Percentiles rank a stretch among this genome's conserved stretches.
phyloP scores from a whole-genome alignment of 1,284 basidiomycete genomes.

The Agroathelia rolfsii region DNA sequence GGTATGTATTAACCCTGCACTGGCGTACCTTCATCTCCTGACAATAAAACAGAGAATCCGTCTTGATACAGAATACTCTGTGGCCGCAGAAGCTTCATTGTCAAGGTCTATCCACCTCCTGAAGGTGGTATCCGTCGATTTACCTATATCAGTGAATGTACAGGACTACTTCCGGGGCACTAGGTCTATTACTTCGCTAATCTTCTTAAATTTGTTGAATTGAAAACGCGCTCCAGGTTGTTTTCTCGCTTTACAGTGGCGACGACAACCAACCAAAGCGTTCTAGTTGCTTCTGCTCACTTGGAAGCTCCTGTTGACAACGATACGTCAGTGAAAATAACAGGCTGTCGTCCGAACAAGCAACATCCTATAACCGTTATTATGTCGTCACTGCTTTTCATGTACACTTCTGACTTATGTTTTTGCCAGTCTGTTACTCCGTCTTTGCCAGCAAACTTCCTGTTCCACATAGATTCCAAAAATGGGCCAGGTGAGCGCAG shows the following conservation, averaged over 20 bases:
- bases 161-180: slow-evolving; percentile 78
- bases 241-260: slow-evolving; percentile 77
- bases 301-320: slow-evolving; percentile 35
- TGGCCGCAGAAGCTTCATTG: slow-evolving; percentile 39
- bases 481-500: slow-evolving; percentile 43
- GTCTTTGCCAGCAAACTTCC: slow-evolving; percentile 54
- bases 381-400: slow-evolving; percentile 27
- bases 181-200: slow-evolving; percentile 27
- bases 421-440: slow-evolving; percentile 59
- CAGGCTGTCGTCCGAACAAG: slow-evolving; percentile 35
- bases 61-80: slow-evolving; percentile 52
- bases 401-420: slow-evolving; percentile 4
- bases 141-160: slow-evolving; percentile 78
- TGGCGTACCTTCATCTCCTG: slow-evolving; percentile 4
- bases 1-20: slow-evolving; percentile 25
- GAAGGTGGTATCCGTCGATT: slow-evolving; percentile 46
- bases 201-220: background rate
- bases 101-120: slow-evolving; percentile 40
- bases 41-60: slow-evolving; percentile 44
- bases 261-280: slow-evolving; percentile 58
- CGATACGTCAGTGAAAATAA: slow-evolving; percentile 40
- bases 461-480: slow-evolving; percentile 59
- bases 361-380: slow-evolving; percentile 25
- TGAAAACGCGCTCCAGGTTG: slow-evolving; percentile 32
- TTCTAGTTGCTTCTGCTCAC: slow-evolving; percentile 53